Conservation (phyloP, 108 stramenopile species). For the Pseudonitzschia multiseries region DNA sequence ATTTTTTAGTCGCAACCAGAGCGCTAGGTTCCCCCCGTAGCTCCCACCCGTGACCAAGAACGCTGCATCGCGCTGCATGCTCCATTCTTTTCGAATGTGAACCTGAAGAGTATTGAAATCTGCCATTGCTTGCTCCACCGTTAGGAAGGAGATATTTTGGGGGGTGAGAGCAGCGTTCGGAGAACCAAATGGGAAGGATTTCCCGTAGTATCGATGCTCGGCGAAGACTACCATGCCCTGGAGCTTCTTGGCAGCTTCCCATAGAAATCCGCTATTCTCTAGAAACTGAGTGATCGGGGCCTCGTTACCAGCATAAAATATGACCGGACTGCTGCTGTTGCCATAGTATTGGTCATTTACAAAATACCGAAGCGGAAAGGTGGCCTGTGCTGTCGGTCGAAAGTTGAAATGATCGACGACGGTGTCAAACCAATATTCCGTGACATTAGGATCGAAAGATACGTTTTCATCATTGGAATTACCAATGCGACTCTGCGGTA, state of each 20-base stretch:
- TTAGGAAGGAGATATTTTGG: conserved; percentile 35
- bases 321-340: conserved; percentile 26
- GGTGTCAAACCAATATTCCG: conserved; percentile 29
- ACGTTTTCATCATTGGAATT: not conserved
- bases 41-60: conserved; percentile 67
- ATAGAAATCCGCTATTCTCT: conserved; percentile 68
- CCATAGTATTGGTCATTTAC: conserved; percentile 35
- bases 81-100: conserved; percentile 35
- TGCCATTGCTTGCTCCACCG: conserved; percentile 61
- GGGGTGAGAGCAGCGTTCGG: conserved; percentile 9
- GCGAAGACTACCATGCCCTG: conserved; percentile 72
- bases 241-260: conserved; percentile 50
- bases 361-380: conserved; percentile 36
- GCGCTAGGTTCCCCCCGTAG: conserved; percentile 83
- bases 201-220: conserved; percentile 78
- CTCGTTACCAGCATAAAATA: conserved; percentile 74
- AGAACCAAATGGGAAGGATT: conserved; percentile 23
- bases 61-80: conserved; percentile 19
- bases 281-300: conserved; percentile 67
- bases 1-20: conserved; percentile 79
- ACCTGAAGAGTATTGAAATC: conserved; percentile 63
- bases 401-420: conserved; percentile 39
- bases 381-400: conserved; percentile 26
- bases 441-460: conserved; percentile 21
- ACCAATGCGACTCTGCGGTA: not conserved